Evolutionary conservation across 2,329 filamentous ascomycete genomes (phyloP), one percentile per base, ranked within the genome.

Genomic region (Venturia pyrina): DNA sequence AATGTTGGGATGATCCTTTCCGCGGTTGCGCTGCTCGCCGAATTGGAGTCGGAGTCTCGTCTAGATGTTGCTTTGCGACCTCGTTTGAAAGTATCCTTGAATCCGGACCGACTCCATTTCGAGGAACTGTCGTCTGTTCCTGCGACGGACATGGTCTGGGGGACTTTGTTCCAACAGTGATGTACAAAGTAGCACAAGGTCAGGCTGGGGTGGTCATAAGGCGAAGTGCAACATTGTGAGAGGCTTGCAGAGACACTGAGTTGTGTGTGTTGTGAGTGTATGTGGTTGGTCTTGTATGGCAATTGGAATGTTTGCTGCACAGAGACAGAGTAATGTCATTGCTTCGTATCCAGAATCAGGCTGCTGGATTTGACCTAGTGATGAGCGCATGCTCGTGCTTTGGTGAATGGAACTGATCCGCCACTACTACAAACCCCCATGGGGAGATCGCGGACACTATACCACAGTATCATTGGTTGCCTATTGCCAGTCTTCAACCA

Each of bases 391-490:
- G 34, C 34, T 37, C 34, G 34, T 37, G 34, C 34, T 37, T 37
- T 37, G 34, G 5, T 37, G 34, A 43, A 7, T 43, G 40, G 40
- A 43, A 43, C 41, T 43, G 41, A 43, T 17, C 41, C 11, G 41
- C 41, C 41, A 43, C 41, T 43, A 43, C 41, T 43, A 5, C 11
- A 43, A 15, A 13, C 10, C 41, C 41, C 46, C 72, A 69, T 48
- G 71, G 70, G 41, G 70, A 70, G 48, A 68, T 57, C 32, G 67
- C 10, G 28, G 24, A 28, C 5, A 21, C 21, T 32, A 43, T 34
- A n/a, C n/a, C n/a, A n/a, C n/a, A n/a, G n/a, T n/a, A 62, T 32
- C 37, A 44, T 28, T 46, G 21, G 28, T n/a, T 40, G 6, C 21
- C 37, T 15, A 43, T 7, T 43, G 13, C 37, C 17, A 62, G 21